Base-by-base conservation (phyloP, 2,329 filamentous ascomycete species). In the Fusarium xylarioides region DNA sequence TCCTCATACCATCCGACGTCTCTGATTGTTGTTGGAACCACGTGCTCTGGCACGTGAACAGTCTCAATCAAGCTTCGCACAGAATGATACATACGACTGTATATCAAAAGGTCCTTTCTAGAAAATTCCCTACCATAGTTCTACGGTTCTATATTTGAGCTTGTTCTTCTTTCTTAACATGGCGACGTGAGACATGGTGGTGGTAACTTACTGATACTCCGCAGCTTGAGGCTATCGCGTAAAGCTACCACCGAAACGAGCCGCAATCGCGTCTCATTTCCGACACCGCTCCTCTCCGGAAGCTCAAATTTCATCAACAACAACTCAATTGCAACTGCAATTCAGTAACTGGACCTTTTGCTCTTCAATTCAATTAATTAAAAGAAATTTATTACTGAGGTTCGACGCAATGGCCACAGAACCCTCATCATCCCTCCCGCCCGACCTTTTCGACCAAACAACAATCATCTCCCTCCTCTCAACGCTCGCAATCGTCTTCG, bases 391-490 rank as follows among this genome's bases (percentile, higher is more conserved):
- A 28, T 18, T 35, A 16, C 19, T 26, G 23, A n/a, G n/a, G 16
- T 23, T 30, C 15, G 28, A 35, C 49, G 23, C 14, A 49, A 76
- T 76, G 72, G 50, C 65, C n/a, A 32, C 61, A 37, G 62, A 63
- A 68, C 65, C 71, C 30, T 56, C 63, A 40, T 79, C 77, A 4
- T 76, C 79, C 35, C 83, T 88, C 11, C 87, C 88, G 4, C 84
- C 86, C 8, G 87, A 90, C 73, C 79, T 91, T 37, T 89, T 91
- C 78, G 90, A 92, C 79, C 80, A 81, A 60, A 90, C 87, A 4
- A 91, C 90, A 21, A 83, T 91, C 70, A 77, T 88, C 71, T 91
- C 89, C 43, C 87, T 91, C 50, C 82, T 84, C 52, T 86, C 86
- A 21, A 89, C 88, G 11, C 77, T 90, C 64, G 84, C 84, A 73